These are phyloP conservation scores for Neurospora pannonica DNA, from an alignment of 495 filamentous ascomycete species.

Conservation along the genomic window DNA sequence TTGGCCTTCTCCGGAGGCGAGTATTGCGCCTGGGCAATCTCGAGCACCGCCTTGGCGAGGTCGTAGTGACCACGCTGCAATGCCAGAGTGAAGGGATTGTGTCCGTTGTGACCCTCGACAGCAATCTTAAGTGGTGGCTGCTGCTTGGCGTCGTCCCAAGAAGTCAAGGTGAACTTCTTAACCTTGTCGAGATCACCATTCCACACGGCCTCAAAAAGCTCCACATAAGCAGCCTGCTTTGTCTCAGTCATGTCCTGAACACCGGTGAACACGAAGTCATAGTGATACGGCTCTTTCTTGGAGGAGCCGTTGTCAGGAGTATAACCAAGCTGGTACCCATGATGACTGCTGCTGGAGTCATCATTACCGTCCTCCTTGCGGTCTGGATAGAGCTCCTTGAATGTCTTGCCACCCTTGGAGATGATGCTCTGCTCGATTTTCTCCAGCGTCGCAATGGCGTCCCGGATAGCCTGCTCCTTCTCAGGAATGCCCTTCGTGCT, in stretches of 20 bases:
- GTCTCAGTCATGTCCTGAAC: slow-evolving; percentile 42
- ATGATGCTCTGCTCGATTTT: slow-evolving; percentile 43
- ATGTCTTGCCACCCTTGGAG: slow-evolving; percentile 52
- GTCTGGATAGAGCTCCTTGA: slow-evolving; percentile 52
- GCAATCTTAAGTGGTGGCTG: slow-evolving; percentile 53
- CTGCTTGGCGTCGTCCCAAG: slow-evolving; percentile 37
- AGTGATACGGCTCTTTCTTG: slow-evolving; percentile 29
- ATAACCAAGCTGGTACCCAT: background rate
- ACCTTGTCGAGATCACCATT: slow-evolving; percentile 51
- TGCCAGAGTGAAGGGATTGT: slow-evolving; percentile 54
- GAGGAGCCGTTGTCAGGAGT: background rate
- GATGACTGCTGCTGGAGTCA: background rate
- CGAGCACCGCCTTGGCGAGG: slow-evolving; percentile 52
- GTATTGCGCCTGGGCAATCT: slow-evolving; percentile 59
- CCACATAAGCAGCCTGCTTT: slow-evolving; percentile 46
- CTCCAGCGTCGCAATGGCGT: slow-evolving; percentile 40
- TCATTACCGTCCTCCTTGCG: slow-evolving; percentile 9
- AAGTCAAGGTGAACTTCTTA: slow-evolving; percentile 36
- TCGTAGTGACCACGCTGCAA: slow-evolving; percentile 51
- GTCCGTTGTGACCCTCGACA: slow-evolving; percentile 31
- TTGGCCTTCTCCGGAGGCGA: slow-evolving; percentile 34
- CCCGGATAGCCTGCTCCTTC: slow-evolving; percentile 42
- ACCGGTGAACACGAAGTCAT: slow-evolving; percentile 36
- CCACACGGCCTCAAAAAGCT: slow-evolving; percentile 60
- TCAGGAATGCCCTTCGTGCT: slow-evolving; percentile 30